These are phyloP conservation scores for Gigaspora rosea DNA, from an alignment of 192 early-diverging fungal species.

Conservation along the genomic window DNA sequence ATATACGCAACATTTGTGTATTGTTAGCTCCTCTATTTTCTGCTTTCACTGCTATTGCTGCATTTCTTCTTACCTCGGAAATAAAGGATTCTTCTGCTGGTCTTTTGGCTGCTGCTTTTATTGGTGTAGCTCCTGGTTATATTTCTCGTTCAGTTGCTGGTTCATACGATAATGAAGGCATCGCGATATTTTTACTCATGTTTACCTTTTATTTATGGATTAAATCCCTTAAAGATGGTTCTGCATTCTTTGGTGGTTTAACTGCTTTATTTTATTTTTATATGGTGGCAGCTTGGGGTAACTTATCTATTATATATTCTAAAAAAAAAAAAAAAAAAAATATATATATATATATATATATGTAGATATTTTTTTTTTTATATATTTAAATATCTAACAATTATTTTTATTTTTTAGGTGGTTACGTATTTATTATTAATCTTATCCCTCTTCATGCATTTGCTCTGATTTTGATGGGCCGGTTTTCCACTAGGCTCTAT, in stretches of 20 bases:
- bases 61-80: slow-evolving; percentile 91
- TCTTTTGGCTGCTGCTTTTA: slow-evolving; percentile 95
- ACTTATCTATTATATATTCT: slow-evolving; percentile 10
- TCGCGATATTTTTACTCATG: slow-evolving; percentile 98
- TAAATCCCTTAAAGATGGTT: slow-evolving; percentile 93
- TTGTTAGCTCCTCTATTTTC: slow-evolving; percentile 97
- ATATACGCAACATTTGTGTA: slow-evolving; percentile 98
- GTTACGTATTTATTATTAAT: slow-evolving; percentile 99
- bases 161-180: slow-evolving; percentile 99
- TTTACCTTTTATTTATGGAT: slow-evolving; percentile 99
- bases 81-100: slow-evolving; percentile 91
- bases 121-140: slow-evolving; percentile 98
- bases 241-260: slow-evolving; percentile 82
- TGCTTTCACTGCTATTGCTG: slow-evolving; percentile 91
- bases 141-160: slow-evolving; percentile 99
- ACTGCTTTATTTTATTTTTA: slow-evolving; percentile 97
- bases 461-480: slow-evolving; percentile 92
- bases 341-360: slow-evolving; percentile 8
- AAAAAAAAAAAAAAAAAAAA: too few relatives aligned
- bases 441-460: slow-evolving; percentile 96
- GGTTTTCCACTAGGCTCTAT: slow-evolving; percentile 91
- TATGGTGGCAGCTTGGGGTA: slow-evolving; percentile 99
- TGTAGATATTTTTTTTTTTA: neutral
- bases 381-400: too few relatives aligned
- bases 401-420: slow-evolving; percentile 46